Evolutionary conservation across 352 stramenopile species (phyloP), one percentile per base, ranked within the genome.

Genomic region (Lagenidium giganteum): DNA sequence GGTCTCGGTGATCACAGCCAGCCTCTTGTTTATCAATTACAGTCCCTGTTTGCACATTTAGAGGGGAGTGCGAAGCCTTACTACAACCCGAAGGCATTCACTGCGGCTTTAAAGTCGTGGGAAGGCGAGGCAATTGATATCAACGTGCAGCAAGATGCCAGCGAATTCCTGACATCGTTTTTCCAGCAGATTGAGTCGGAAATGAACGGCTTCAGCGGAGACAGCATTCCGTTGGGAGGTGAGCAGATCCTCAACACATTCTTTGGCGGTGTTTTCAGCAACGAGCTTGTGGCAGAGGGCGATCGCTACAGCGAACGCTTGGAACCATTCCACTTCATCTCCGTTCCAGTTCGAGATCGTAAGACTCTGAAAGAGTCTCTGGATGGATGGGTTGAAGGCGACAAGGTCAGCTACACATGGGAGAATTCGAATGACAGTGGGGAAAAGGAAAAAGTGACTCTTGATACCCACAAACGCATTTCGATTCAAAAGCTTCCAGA

Each of bases 101-200:
- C 68, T 11, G 50, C 51, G 2, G 70, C 80, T 28, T 67, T 94
- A 39, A 87, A 86, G 44, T 84, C 87, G 13, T 90, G 74, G 67
- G 79, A 94, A 22, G 83, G 82, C 42, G 64, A 89, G 51, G 69
- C 62, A 14, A 71, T 95, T 36, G 73, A 95, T 54, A 67, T 95
- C 24, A 87, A 82, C 47, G 38, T 90, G 18, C 87, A 96, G 60
- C 83, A 96, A 52, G 87, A 96, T 48, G 87, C 86, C 7, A 90
- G 77, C 23, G 87, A 96, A 53, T 96, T 96, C 49, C 44, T 96
- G 23, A 86, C 83, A 4, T 82, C 72, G 16, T 95, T 96, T 35
- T 88, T 96, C 42, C 81, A 95, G 52, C 76, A 95, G 46, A 71
- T 95, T 20, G 78, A 93, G 62, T 84, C 74, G 14, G 77, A 89